A percentile compares a stretch with the other conserved stretches of the same genome.
Conservation (phyloP, 768 basidiomycete genomes). For the Symmetrospora coprosmae region DNA sequence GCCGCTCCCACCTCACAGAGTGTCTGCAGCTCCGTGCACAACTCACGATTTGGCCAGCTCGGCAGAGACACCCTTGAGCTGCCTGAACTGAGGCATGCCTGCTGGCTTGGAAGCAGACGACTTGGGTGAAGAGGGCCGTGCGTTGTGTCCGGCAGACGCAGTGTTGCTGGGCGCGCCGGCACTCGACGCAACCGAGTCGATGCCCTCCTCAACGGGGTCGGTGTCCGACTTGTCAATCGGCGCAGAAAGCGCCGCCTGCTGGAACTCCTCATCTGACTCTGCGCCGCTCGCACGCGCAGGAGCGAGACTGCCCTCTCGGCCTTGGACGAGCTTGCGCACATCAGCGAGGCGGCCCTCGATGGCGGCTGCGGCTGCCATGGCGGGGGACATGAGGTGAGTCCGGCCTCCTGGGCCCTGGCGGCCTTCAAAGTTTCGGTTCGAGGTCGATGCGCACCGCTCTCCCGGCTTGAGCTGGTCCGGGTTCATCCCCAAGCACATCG, state of each 20-base stretch:
- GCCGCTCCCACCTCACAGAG: not conserved
- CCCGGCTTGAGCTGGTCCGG: slow-evolving; percentile 73
- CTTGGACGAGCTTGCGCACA: slow-evolving; percentile 55
- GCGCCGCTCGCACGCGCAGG: slow-evolving; percentile 48
- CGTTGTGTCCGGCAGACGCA: slow-evolving; percentile 29
- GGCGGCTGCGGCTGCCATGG: slow-evolving; percentile 84
- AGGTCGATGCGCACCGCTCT: slow-evolving; percentile 73
- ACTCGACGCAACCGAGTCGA: slow-evolving; percentile 24
- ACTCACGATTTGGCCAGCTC: slow-evolving; percentile 26
- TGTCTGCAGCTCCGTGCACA: not conserved
- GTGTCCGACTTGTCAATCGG: slow-evolving; percentile 34
- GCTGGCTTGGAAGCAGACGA: slow-evolving; percentile 1
- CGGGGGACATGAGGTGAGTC: slow-evolving; percentile 75
- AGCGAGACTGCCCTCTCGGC: not conserved
- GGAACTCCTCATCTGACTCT: slow-evolving; percentile 38
- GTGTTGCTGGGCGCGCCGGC: slow-evolving; percentile 31
- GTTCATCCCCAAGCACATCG: slow-evolving; percentile 95
- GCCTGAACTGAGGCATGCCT: slow-evolving; percentile 32
- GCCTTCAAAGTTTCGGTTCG: slow-evolving; percentile 86
- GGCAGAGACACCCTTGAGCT: slow-evolving; percentile 31
- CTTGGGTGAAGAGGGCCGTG: not conserved
- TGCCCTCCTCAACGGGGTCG: slow-evolving; percentile 18
- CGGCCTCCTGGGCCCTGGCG: slow-evolving; percentile 73
- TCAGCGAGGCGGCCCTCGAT: slow-evolving; percentile 72
- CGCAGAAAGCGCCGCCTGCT: slow-evolving; percentile 25